phyloP scores from a whole-genome alignment of 2,329 filamentous ascomycete species.

The Talaromyces marneffei region DNA sequence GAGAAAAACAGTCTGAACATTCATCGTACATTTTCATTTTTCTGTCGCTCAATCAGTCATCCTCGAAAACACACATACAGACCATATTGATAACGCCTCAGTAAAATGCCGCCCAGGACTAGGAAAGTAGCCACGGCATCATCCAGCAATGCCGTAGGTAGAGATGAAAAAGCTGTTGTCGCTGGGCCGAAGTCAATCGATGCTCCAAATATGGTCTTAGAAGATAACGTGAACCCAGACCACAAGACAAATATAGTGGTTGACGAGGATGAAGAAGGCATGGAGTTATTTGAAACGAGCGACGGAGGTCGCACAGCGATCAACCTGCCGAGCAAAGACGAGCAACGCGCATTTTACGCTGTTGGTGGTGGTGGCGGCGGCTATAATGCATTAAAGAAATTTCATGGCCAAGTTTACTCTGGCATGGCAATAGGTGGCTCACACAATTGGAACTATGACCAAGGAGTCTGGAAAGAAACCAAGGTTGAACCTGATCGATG shows the following conservation, averaged over 20 bases:
- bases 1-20: neutral
- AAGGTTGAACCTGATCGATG: slow-evolving; percentile 33
- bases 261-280: slow-evolving; percentile 5
- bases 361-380: slow-evolving; percentile 16
- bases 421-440: slow-evolving; percentile 35
- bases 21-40: neutral
- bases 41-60: neutral
- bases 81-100: neutral
- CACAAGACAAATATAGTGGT: neutral
- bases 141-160: neutral
- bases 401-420: slow-evolving; percentile 32
- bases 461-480: slow-evolving; percentile 32
- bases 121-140: neutral
- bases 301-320: neutral
- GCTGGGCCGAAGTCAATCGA: neutral
- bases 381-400: slow-evolving; percentile 30
- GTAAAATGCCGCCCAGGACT: slow-evolving; percentile 1
- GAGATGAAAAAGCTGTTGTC: neutral
- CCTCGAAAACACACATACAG: neutral
- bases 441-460: slow-evolving; percentile 34
- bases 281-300: neutral
- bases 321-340: neutral
- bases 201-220: neutral
- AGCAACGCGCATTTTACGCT: neutral
- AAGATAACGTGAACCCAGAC: neutral